Conservation (phyloP, 768 basidiomycete genomes). For the Tulasnella sp. region DNA sequence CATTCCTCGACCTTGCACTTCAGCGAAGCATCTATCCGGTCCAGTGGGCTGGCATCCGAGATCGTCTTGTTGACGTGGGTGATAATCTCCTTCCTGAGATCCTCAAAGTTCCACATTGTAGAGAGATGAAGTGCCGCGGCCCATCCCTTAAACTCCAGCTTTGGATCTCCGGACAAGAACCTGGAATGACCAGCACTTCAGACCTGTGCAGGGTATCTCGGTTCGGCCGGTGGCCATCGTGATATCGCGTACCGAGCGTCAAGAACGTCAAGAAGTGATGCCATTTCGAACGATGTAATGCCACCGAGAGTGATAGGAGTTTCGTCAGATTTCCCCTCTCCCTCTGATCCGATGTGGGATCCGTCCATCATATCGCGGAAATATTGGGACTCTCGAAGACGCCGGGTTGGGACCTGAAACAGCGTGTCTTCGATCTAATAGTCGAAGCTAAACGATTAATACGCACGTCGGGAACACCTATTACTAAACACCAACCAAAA, state of each 20-base stretch:
- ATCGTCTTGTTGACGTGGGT: background rate
- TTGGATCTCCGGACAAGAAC: background rate
- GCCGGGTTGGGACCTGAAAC: background rate
- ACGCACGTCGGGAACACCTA: too few species aligned
- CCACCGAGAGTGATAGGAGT: background rate
- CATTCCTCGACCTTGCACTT: slow-evolving; percentile 13
- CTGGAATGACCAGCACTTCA: too few species aligned
- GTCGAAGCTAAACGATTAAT: too few species aligned
- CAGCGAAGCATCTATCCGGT: background rate
- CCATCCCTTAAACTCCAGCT: background rate
- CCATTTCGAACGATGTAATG: slow-evolving; percentile 14
- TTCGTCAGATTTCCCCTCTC: slow-evolving; percentile 12
- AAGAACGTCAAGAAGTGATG: background rate
- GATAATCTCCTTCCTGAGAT: background rate
- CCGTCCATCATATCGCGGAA: background rate
- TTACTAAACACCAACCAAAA: background rate
- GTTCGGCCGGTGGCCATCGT: too few species aligned
- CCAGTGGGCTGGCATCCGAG: background rate
- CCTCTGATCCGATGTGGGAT: background rate
- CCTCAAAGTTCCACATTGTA: slow-evolving; percentile 31
- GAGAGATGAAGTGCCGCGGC: slow-evolving; percentile 22
- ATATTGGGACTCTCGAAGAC: background rate
- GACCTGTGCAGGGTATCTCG: background rate
- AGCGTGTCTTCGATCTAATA: background rate
- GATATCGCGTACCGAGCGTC: background rate